Percentiles rank a stretch among this genome's conserved stretches.
phyloP scores from a whole-genome alignment of 179 eudicot genomes.

The Silene coronaria region DNA sequence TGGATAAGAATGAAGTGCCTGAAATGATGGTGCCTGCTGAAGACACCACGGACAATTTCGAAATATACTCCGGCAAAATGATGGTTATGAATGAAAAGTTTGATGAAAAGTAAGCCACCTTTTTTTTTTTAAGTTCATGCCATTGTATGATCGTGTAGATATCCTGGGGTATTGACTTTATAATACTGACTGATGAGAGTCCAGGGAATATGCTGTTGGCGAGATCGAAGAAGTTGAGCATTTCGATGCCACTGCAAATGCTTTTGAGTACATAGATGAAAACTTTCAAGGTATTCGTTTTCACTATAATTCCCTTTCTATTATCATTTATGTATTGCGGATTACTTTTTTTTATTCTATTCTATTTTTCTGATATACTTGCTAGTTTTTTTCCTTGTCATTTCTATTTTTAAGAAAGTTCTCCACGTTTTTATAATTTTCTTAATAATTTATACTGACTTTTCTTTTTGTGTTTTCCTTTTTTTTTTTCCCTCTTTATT shows the following conservation, averaged over 20 bases:
- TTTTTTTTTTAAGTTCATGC: constrained; percentile 24
- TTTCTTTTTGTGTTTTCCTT: too few relatives aligned
- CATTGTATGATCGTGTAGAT: not conserved
- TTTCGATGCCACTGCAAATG: constrained; percentile 26
- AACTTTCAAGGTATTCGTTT: constrained; percentile 43
- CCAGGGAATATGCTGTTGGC: constrained; percentile 34
- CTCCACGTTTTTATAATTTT: too few relatives aligned
- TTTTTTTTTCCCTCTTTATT: too few relatives aligned
- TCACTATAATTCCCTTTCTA: not conserved
- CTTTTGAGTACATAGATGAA: constrained; percentile 27
- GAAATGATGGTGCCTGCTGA: constrained; percentile 23
- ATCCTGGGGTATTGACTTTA: not conserved
- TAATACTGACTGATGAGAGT: constrained; percentile 4
- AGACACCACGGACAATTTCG: constrained; percentile 32
- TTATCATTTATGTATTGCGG: not conserved
- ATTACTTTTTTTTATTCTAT: too few relatives aligned
- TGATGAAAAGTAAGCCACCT: constrained; percentile 27
- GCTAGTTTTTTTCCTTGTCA: too few relatives aligned
- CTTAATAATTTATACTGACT: too few relatives aligned
- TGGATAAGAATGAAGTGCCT: constrained; percentile 32
- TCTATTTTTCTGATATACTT: too few relatives aligned
- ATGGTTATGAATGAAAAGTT: constrained; percentile 24
- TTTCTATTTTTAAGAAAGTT: too few relatives aligned
- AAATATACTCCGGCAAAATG: constrained; percentile 35
- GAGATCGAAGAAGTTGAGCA: constrained; percentile 26